Percentiles rank a stretch among this genome's conserved stretches.
Evolutionary conservation across 805 yeast species (phyloP).

Genomic region (Kuraishia molischiana): DNA sequence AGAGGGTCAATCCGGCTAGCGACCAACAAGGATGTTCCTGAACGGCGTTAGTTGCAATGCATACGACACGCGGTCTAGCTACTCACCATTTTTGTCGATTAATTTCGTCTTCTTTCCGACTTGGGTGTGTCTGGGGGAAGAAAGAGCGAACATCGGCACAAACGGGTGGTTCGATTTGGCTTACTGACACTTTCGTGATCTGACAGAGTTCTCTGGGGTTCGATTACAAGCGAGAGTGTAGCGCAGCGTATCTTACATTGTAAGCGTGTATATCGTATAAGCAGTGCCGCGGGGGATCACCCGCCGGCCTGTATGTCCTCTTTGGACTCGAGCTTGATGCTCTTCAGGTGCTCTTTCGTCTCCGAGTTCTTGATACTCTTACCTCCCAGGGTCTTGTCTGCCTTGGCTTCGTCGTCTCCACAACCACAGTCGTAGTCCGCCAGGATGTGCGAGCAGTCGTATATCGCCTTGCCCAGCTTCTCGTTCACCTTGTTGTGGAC

Average conservation of each 20-base stretch:
- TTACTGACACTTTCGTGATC: too few relatives aligned
- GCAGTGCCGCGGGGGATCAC: constrained; percentile 4
- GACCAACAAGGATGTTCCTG: constrained; percentile 19
- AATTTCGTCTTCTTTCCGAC: not conserved
- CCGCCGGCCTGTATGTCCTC: constrained; percentile 39
- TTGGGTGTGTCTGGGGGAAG: too few relatives aligned
- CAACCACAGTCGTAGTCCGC: constrained; percentile 98
- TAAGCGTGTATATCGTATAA: too few relatives aligned
- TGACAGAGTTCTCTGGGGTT: too few relatives aligned
- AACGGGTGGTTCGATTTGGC: too few relatives aligned
- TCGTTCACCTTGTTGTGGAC: constrained; percentile 82
- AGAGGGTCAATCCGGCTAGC: constrained; percentile 16
- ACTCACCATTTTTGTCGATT: not conserved
- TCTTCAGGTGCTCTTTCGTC: constrained; percentile 27
- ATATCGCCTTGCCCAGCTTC: constrained; percentile 53
- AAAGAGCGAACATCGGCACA: too few relatives aligned
- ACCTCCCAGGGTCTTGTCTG: constrained; percentile 21
- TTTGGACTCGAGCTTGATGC: constrained; percentile 34
- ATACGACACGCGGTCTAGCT: too few relatives aligned
- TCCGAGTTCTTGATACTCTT: constrained; percentile 12
- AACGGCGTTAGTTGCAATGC: too few relatives aligned
- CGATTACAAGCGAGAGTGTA: too few relatives aligned
- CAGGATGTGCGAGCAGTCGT: constrained; percentile 77
- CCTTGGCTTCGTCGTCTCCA: constrained; percentile 58
- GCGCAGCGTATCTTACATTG: too few relatives aligned